Evolutionary conservation across 345 rosid genomes (phyloP), one percentile per base, ranked within the genome.

Genomic region (Trapa bicornis): DNA sequence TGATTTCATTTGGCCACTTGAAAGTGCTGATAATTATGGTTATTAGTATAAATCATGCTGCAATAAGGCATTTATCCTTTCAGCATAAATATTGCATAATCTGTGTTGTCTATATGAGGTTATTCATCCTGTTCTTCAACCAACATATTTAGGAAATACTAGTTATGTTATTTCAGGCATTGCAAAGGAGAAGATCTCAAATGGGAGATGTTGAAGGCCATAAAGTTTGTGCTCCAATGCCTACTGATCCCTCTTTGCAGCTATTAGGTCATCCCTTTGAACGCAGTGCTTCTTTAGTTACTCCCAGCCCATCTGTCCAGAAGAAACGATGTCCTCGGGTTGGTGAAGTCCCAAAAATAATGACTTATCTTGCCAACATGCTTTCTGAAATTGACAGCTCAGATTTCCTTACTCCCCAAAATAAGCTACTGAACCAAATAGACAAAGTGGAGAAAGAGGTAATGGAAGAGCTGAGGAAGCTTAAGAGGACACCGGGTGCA

Each of bases 321-420:
- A 37, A 65, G 54, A 83, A 84, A 76, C 78, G 73, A 33, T 75
- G 76, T 71, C 87, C 70, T 1, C 78, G 91, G 47, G 75, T 84
- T 16, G 78, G 78, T 52, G 83, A 71, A 69, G 81, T 89, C 47
- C 80, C 79, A 2, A 85, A 83, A 75, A 76, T 89, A 69, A 68
- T 93, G 71, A 81, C 76, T 58, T 80, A 82, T 66, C 67, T 87
- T 62, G 75, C 82, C 6, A 83, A 83, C 53, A 76, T 74, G 76
- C 62, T 72, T 8, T 65, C 71, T 17, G 86, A 54, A 47, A 86
- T 78, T 41, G 75, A 9, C 37, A 32, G 66, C 66, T 75, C 85
- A 5, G 96, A 85, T 42, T 73, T 73, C 71, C 71, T 88, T 65
- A 94, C 99, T n/a, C 99, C 96, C 0, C 91, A 94, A 79, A 94